Conservation (phyloP, 225 moss, liverwort and hornwort species). For the Marchantia polymorpha region DNA sequence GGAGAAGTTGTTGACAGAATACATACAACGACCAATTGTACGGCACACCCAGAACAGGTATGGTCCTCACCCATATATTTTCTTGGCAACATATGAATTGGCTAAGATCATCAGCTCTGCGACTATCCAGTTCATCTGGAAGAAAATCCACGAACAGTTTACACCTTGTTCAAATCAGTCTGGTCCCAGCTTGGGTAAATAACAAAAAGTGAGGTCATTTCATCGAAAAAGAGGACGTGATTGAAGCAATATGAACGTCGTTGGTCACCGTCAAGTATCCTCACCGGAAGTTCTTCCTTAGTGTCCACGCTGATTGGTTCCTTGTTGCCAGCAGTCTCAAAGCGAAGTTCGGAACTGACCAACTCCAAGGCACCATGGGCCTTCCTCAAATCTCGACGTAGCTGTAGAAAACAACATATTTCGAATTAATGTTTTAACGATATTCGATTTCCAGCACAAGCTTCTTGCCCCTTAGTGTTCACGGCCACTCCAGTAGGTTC, state of each 20-base stretch:
- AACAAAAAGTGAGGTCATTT: background rate
- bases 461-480: background rate
- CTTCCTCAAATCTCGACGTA: conserved; percentile 39
- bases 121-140: conserved; percentile 56
- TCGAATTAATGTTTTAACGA: background rate
- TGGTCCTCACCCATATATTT: conserved; percentile 40
- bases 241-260: background rate
- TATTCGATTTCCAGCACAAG: background rate
- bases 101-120: conserved; percentile 55
- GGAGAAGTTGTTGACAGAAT: background rate
- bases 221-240: background rate
- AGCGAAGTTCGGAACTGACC: conserved; percentile 41
- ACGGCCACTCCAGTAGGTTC: no score
- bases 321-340: conserved; percentile 38
- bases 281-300: conserved; percentile 48
- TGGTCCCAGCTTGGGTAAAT: background rate
- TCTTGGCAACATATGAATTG: conserved; percentile 43
- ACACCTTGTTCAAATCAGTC: background rate
- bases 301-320: conserved; percentile 45
- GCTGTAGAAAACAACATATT: conserved; percentile 16
- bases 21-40: background rate
- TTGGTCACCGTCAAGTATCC: background rate
- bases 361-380: conserved; percentile 45
- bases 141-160: conserved; percentile 5
- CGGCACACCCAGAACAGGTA: background rate